Percentiles rank a stretch among this genome's conserved stretches.
phyloP scores from a whole-genome alignment of 108 stramenopile genomes.

The Nitzschia palea region DNA sequence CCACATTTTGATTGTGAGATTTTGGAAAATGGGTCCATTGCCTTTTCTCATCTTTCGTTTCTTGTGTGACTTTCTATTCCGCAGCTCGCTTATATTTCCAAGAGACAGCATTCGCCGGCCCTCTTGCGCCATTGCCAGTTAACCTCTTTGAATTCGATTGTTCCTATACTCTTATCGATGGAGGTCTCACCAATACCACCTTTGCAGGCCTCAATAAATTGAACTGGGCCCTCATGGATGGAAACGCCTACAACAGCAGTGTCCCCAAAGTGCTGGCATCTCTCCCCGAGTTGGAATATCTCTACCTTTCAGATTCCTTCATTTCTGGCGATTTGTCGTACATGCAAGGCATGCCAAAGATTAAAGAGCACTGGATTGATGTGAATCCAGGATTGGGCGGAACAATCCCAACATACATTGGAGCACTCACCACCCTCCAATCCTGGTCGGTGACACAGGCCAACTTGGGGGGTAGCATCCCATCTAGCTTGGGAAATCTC shows the following conservation, averaged over 20 bases:
- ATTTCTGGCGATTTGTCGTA: conserved; percentile 34
- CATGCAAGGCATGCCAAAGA: conserved; percentile 33
- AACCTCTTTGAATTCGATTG: conserved; percentile 30
- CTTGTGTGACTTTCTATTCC: not conserved
- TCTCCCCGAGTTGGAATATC: conserved; percentile 25
- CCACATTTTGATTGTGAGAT: too few relatives aligned
- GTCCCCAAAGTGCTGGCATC: conserved; percentile 22
- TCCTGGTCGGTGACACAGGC: conserved; percentile 27
- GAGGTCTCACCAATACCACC: conserved; percentile 21
- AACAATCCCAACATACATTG: conserved; percentile 24
- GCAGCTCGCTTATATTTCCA: conserved; percentile 25
- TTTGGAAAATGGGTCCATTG: too few relatives aligned
- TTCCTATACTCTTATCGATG: conserved; percentile 27
- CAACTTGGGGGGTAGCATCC: conserved; percentile 18
- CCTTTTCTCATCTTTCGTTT: not conserved
- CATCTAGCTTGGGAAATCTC: conserved; percentile 24
- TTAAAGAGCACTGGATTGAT: conserved; percentile 34
- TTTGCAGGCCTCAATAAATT: conserved; percentile 30
- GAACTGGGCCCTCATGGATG: conserved; percentile 18
- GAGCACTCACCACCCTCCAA: conserved; percentile 11
- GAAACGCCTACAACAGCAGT: conserved; percentile 28
- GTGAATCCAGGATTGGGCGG: conserved; percentile 37
- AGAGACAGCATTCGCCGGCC: conserved; percentile 25
- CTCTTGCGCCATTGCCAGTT: conserved; percentile 18
- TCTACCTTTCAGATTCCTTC: conserved; percentile 30